Evolutionary conservation across 768 basidiomycete genomes (phyloP), one percentile per base, ranked within the genome.

Genomic region (Mycena floridula): DNA sequence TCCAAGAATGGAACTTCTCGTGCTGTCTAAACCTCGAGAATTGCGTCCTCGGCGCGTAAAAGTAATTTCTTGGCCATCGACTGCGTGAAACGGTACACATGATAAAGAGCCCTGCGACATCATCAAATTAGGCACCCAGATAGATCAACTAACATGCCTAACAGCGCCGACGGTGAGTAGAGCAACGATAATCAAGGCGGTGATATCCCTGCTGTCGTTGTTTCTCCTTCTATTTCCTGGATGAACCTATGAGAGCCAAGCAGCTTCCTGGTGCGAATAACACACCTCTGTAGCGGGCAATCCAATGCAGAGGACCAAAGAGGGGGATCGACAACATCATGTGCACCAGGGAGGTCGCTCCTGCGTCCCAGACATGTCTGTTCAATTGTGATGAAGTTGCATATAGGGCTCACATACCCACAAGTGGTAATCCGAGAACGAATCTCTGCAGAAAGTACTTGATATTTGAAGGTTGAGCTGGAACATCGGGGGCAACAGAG

Each of bases 1-100:
- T 35, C 13, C 32, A 7, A 18, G 3, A 15, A 35, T 35, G 32
- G 32, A 35, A 3, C 18, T 41, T 25, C 68, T 60, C 77, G 50
- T 71, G n/a, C n/a, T n/a, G n/a, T n/a, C n/a, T n/a, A 72, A 42
- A 89, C 88, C 61, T 90, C 88, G 26, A 90, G 65, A 47, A 90
- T 89, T 3, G 80, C 82, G 59, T 88, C 82, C 57, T 90, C 88
- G 4, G 87, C 87, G 25, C 82, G 77, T 7, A 79, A 66, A 25
- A 90, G 67, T 18, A 84, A 43, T 20, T 77, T 71, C 54, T 82
- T 79, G 1, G 82, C 74, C 25, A 75, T 54, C 26, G 57, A 66
- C 55, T 84, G 72, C 2, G 85, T 89, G 25, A 82, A 55, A 44
- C 67, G 62, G 58, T 88, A 90, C 3, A 89, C 82, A 50, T 83